Evolutionary conservation across 2,329 filamentous ascomycete genomes (phyloP).

Genomic region (Ustulina deusta): DNA sequence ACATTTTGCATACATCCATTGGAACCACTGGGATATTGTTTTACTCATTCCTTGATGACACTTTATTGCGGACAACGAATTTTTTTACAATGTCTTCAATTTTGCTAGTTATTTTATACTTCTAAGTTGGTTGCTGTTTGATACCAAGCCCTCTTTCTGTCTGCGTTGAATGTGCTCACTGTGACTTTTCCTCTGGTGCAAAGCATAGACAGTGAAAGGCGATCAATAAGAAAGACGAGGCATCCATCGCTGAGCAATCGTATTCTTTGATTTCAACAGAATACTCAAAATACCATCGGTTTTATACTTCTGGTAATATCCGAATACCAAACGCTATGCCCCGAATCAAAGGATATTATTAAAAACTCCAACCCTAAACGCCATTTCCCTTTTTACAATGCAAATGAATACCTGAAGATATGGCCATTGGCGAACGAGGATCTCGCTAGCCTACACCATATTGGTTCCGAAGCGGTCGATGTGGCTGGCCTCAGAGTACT

Average conservation of each 20-base stretch:
- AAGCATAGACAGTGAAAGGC: background rate
- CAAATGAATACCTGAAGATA: constrained; percentile 20
- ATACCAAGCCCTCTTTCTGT: constrained; percentile 1
- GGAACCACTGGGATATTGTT: background rate
- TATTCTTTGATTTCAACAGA: constrained; percentile 29
- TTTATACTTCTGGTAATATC: constrained; percentile 29
- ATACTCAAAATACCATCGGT: constrained; percentile 23
- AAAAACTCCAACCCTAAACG: constrained; percentile 34
- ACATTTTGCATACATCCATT: background rate
- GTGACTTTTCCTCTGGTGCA: background rate
- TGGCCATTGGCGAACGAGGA: background rate
- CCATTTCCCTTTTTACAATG: constrained; percentile 25
- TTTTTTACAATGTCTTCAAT: background rate
- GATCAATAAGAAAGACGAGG: background rate
- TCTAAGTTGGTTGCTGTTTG: background rate
- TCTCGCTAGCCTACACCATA: constrained; percentile 32
- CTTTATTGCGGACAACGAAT: background rate
- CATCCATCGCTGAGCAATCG: constrained; percentile 22
- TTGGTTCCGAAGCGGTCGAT: constrained; percentile 58
- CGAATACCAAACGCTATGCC: constrained; percentile 30
- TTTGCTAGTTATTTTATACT: background rate
- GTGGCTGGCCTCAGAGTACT: constrained; percentile 63
- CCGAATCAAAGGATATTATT: constrained; percentile 41
- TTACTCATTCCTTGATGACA: background rate
- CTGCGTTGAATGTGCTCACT: background rate